Evolutionary conservation across 148 eudicot genomes (phyloP).

Genomic region (Dysphania ambrosioides): DNA sequence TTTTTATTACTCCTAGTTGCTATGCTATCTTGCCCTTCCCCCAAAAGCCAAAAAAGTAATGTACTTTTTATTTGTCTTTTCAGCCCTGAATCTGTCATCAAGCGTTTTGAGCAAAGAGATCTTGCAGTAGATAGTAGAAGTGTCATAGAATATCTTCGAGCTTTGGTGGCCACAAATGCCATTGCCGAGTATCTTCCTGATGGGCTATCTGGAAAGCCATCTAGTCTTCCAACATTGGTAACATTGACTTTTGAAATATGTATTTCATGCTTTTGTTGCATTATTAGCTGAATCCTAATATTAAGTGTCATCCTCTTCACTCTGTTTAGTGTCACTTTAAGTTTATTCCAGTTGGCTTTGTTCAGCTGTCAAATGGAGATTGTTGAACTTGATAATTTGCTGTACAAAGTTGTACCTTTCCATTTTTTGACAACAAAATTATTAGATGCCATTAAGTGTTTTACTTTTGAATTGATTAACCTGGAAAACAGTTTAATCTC

Average conservation of each 20-base stretch:
- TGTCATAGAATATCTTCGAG: constrained; percentile 81
- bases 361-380: not conserved
- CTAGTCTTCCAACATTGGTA: constrained; percentile 85
- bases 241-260: constrained; percentile 6
- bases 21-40: not conserved
- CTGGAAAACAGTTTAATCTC: not conserved
- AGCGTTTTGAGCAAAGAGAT: constrained; percentile 70
- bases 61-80: constrained; percentile 14
- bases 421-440: not conserved
- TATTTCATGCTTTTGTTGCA: too few relatives aligned
- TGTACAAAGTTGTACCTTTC: not conserved
- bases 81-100: constrained; percentile 90
- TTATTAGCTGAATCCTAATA: too few relatives aligned
- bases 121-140: constrained; percentile 84
- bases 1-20: constrained; percentile 14
- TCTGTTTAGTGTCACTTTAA: too few relatives aligned
- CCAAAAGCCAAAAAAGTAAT: too few relatives aligned
- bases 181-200: constrained; percentile 88
- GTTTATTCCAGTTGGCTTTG: not conserved
- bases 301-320: too few relatives aligned
- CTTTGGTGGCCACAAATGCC: constrained; percentile 83
- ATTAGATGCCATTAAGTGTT: not conserved
- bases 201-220: constrained; percentile 82
- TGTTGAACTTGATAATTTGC: not conserved
- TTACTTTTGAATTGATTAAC: not conserved